Percentiles rank a stretch among this genome's conserved stretches.
Evolutionary conservation across 352 stramenopile species (phyloP).

Genomic region (Pythium brassicae): DNA sequence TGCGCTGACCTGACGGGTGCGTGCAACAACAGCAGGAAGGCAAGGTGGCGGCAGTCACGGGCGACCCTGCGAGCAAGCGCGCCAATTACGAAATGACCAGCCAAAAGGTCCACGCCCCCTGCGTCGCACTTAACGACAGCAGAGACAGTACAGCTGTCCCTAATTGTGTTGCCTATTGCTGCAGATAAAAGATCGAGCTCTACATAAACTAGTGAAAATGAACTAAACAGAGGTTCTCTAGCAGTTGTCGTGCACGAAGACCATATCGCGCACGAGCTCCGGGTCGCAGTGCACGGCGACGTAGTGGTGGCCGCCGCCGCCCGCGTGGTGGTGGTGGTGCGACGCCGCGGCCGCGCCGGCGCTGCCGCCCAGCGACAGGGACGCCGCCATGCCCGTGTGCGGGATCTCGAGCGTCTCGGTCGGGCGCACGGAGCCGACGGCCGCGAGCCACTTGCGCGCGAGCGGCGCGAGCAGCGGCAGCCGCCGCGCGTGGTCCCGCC

Average conservation of each 20-base stretch:
- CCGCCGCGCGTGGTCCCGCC: slow-evolving; percentile 26
- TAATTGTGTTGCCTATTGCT: too few relatives aligned
- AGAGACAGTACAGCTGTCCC: too few relatives aligned
- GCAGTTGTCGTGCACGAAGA: slow-evolving; percentile 49
- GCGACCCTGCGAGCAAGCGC: neutral
- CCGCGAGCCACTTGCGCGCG: slow-evolving; percentile 42
- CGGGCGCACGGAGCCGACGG: slow-evolving; percentile 33
- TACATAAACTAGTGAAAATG: neutral
- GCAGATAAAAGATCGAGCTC: slow-evolving; percentile 3
- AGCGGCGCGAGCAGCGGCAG: slow-evolving; percentile 37
- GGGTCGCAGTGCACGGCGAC: slow-evolving; percentile 35
- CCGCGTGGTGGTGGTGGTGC: slow-evolving; percentile 7
- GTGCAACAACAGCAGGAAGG: neutral
- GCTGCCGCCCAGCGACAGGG: slow-evolving; percentile 8
- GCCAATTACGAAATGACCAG: neutral
- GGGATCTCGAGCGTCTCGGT: slow-evolving; percentile 20
- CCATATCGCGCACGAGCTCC: slow-evolving; percentile 40
- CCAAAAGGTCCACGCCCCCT: neutral
- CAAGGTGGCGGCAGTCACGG: neutral
- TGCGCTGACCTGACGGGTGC: too few relatives aligned
- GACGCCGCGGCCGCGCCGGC: neutral
- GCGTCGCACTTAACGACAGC: too few relatives aligned
- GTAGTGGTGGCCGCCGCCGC: slow-evolving; percentile 11
- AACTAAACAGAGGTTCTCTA: slow-evolving; percentile 6
- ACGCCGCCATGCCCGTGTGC: slow-evolving; percentile 10